phyloP scores from a whole-genome alignment of 225 moss, liverwort and hornwort genomes.

The Rhytidiadelphus loreus region DNA sequence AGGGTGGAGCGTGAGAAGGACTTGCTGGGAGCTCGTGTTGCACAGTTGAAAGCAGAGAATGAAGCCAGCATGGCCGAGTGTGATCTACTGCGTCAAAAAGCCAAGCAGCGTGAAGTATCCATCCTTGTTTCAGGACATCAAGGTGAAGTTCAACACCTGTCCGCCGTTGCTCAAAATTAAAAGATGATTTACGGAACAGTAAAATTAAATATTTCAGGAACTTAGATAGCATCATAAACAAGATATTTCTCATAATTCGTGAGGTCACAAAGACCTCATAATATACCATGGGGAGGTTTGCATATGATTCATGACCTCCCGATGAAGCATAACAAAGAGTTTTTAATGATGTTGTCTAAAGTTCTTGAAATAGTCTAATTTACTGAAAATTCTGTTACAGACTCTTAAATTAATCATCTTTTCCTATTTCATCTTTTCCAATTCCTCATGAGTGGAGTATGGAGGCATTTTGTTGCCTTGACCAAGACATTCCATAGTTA shows the following conservation, averaged over 20 bases:
- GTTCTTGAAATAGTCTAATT: not conserved
- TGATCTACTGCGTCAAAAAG: slow-evolving; percentile 43
- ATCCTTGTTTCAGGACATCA: slow-evolving; percentile 18
- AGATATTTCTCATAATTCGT: not conserved
- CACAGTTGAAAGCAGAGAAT: slow-evolving; percentile 61
- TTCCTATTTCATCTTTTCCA: not conserved
- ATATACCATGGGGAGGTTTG: not conserved
- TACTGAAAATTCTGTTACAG: not conserved
- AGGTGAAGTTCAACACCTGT: slow-evolving; percentile 3
- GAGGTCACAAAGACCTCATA: not conserved
- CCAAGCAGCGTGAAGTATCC: slow-evolving; percentile 17
- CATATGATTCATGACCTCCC: not conserved
- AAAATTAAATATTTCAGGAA: not conserved
- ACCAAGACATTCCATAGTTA: not conserved
- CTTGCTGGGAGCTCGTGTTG: slow-evolving; percentile 46
- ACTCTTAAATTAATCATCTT: not conserved
- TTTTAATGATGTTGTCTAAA: not conserved
- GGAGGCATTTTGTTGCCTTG: not conserved
- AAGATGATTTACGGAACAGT: not conserved
- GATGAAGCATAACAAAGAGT: not conserved
- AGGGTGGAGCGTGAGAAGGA: slow-evolving; percentile 43
- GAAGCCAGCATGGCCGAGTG: slow-evolving; percentile 50
- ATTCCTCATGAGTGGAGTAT: not conserved
- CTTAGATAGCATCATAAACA: not conserved
- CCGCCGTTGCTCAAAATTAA: not conserved